Base-by-base conservation (phyloP, 768 basidiomycete genomes). In the Lenzites betulinus region DNA sequence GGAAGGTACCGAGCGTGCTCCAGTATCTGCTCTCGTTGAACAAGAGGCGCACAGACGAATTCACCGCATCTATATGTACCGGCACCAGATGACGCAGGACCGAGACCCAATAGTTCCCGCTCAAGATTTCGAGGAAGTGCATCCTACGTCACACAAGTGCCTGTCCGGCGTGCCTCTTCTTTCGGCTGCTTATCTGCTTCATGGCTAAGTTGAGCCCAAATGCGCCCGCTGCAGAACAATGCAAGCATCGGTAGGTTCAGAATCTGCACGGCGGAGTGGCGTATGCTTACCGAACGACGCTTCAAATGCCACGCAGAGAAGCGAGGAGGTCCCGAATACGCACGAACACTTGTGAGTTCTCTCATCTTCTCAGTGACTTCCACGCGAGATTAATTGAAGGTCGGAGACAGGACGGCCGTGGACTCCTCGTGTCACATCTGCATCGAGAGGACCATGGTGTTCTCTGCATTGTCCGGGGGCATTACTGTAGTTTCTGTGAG, bases 151-250 rank as follows among this genome's bases (percentile, higher is more conserved):
- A 41, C 20, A 15, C 42, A n/a, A n/a, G n/a, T 44, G 35, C n/a
- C 36, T 50, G 7, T 35, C 7, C 13, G 41, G 16, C 43, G 30
- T 33, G 13, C 7, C 25, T 25, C 7, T n/a, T 54, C 44, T 9
- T 9, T 43, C 44, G 22, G 11, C 16, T 23, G 23, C 50, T 50
- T 5, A 56, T 26, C 2, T 12, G 13, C 7, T 73, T 93, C 51
- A 90, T 91, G 7, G 77, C 78, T 44, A 83, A 81, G 58, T 77
- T 90, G 43, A 80, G 81, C 63, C 76, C 94, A n/a, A 80, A 85
- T 54, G 80, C 81, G 4, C 93, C 92, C 1, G 81, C 87, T 55
- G 85, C 82, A 30, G 92, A 95, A 63, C 91, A 93, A 73, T 87
- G 87, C 67, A 81, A 88, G 66, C 83, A 88, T 75, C 76, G 85